These are phyloP conservation scores for Pisolithus sp. DNA, from an alignment of 768 basidiomycete genomes.

Conservation along the genomic window DNA sequence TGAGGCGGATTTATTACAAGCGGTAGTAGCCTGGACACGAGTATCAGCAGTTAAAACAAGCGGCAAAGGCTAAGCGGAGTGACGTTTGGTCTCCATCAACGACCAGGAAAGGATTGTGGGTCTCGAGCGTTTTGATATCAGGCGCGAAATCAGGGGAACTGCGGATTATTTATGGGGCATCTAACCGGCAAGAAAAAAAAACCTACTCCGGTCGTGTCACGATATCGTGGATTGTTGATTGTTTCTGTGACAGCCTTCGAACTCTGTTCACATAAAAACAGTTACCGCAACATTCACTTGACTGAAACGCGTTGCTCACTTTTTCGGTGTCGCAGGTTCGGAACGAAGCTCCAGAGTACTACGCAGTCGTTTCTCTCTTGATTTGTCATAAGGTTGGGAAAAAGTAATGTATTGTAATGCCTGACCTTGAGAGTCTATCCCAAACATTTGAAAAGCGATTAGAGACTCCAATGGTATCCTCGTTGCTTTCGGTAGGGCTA, in stretches of 20 bases:
- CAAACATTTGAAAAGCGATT: conserved; percentile 13
- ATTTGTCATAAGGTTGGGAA: neutral
- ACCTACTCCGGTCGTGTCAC: neutral
- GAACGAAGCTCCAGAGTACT: conserved; percentile 12
- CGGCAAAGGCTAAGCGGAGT: neutral
- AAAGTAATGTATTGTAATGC: conserved; percentile 1
- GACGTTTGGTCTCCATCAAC: conserved; percentile 10
- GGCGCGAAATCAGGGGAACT: neutral
- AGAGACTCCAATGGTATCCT: neutral
- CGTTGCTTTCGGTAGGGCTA: neutral
- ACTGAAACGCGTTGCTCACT: conserved; percentile 13
- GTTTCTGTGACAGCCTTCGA: neutral
- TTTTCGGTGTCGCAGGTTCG: conserved; percentile 10
- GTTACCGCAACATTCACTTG: neutral
- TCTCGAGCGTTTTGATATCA: conserved; percentile 9
- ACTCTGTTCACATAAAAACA: neutral
- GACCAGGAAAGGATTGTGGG: neutral
- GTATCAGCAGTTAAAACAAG: neutral
- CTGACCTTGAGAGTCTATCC: conserved; percentile 13
- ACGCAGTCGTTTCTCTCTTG: conserved; percentile 21
- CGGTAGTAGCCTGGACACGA: conserved; percentile 4
- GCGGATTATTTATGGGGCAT: neutral
- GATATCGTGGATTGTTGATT: neutral
- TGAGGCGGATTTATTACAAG: neutral
- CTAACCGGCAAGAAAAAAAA: neutral